Evolutionary conservation across 179 eudicot genomes (phyloP).

Genomic region (Silene noctiflora): DNA sequence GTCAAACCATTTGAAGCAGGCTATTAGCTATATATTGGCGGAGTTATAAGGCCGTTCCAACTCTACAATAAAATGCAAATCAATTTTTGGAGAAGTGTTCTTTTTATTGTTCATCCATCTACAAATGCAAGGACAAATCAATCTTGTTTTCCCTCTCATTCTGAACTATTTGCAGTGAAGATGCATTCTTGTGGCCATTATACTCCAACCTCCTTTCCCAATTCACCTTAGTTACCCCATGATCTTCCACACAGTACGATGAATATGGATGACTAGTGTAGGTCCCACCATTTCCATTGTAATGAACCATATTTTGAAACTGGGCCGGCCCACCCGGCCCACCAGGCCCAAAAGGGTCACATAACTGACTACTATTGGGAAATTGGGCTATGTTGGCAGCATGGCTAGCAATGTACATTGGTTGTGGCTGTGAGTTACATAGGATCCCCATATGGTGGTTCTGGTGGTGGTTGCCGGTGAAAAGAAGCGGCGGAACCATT

Average conservation of each 20-base stretch:
- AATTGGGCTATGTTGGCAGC: conserved; percentile 34
- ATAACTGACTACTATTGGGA: conserved; percentile 25
- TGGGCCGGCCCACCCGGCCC: conserved; percentile 35
- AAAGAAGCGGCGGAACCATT: conserved; percentile 15
- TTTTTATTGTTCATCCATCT: background rate
- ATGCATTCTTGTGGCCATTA: conserved; percentile 20
- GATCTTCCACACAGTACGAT: conserved; percentile 21
- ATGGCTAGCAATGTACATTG: conserved; percentile 51
- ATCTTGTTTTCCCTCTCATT: conserved; percentile 46
- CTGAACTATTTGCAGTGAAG: conserved; percentile 16
- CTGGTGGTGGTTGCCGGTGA: conserved; percentile 31
- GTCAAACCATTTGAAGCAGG: too few species aligned
- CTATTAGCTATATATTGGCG: too few species aligned
- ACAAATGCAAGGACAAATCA: conserved; percentile 79
- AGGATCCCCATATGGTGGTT: conserved; percentile 33
- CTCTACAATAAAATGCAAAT: too few species aligned
- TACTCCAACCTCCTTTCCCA: conserved; percentile 37
- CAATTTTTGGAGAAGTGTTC: too few species aligned
- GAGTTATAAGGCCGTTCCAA: too few species aligned
- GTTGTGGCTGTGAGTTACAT: conserved; percentile 33
- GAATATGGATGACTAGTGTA: conserved; percentile 24
- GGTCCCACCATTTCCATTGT: conserved; percentile 26
- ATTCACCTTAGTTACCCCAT: conserved; percentile 29
- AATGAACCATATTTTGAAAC: conserved; percentile 34
- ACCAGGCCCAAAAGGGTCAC: conserved; percentile 34